phyloP scores from a whole-genome alignment of 1,284 basidiomycete species.

The Testicularia cyperi region DNA sequence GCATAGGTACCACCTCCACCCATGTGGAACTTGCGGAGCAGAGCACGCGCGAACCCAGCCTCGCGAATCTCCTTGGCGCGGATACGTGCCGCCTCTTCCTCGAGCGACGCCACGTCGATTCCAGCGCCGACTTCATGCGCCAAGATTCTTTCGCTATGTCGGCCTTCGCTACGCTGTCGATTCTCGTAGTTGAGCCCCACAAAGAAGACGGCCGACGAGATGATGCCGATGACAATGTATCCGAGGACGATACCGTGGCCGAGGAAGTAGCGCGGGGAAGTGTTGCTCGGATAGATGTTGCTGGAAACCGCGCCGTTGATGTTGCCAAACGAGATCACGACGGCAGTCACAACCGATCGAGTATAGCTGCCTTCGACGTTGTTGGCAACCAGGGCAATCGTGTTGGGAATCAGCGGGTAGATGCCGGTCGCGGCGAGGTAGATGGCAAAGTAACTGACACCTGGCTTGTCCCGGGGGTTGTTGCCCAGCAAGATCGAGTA shows the following conservation, averaged over 20 bases:
- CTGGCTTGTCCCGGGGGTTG: conserved; percentile 57
- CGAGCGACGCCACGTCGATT: conserved; percentile 16
- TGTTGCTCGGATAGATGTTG: conserved; percentile 69
- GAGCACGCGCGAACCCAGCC: conserved; percentile 7
- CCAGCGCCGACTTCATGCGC: conserved; percentile 15
- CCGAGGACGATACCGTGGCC: conserved; percentile 71
- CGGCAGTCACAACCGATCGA: conserved; percentile 70
- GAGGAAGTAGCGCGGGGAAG: conserved; percentile 72
- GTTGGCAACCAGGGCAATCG: conserved; percentile 72
- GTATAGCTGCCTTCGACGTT: conserved; percentile 76
- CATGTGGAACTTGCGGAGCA: conserved; percentile 16
- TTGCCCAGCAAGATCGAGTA: conserved; percentile 72
- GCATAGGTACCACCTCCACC: conserved; percentile 45
- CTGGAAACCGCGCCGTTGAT: conserved; percentile 68
- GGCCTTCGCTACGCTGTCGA: conserved; percentile 67
- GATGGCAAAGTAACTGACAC: conserved; percentile 71
- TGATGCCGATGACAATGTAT: conserved; percentile 70
- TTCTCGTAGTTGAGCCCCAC: conserved; percentile 68
- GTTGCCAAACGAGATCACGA: conserved; percentile 56
- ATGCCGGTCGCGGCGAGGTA: conserved; percentile 66
- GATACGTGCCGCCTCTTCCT: conserved; percentile 20
- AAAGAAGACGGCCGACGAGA: conserved; percentile 64
- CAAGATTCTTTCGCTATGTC: conserved; percentile 70
- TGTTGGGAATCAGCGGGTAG: conserved; percentile 72
- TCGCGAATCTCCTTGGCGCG: conserved; percentile 12